Evolutionary conservation across 208 protist genomes (phyloP).

Genomic region (Novymonas esmeraldas): DNA sequence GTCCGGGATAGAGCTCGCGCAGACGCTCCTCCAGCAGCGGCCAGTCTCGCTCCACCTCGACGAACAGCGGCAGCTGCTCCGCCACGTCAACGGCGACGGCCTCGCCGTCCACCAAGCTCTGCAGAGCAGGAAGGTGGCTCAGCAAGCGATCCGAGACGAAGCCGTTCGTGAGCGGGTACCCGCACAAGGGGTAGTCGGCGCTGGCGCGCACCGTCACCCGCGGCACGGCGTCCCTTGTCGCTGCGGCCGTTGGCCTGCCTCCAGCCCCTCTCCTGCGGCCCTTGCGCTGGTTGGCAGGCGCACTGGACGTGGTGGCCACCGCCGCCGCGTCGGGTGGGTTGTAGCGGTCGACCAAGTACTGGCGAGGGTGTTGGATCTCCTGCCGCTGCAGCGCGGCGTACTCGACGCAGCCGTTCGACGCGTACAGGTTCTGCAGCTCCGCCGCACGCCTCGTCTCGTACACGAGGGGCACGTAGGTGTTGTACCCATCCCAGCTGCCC

Average conservation of each 20-base stretch:
- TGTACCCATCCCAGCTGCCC: constrained; percentile 47
- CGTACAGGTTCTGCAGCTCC: constrained; percentile 76
- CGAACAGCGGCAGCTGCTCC: constrained; percentile 43
- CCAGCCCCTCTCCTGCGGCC: constrained; percentile 27
- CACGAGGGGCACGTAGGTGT: constrained; percentile 52
- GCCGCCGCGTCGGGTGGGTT: constrained; percentile 41
- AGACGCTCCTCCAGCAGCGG: constrained; percentile 46
- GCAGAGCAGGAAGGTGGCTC: constrained; percentile 50
- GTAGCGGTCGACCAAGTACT: constrained; percentile 64
- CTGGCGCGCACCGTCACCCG: constrained; percentile 32
- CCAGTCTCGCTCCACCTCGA: constrained; percentile 62
- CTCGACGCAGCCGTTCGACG: constrained; percentile 77
- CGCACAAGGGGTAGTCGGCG: constrained; percentile 55
- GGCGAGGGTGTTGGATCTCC: constrained; percentile 55
- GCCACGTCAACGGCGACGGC: constrained; percentile 48
- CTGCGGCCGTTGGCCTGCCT: constrained; percentile 7
- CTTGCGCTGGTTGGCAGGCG: constrained; percentile 16
- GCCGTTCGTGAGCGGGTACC: constrained; percentile 53
- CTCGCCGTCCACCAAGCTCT: constrained; percentile 57
- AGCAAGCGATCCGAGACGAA: constrained; percentile 71
- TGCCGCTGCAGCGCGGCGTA: constrained; percentile 57
- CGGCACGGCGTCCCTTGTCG: constrained; percentile 1
- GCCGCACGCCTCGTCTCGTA: constrained; percentile 47
- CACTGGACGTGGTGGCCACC: not conserved
- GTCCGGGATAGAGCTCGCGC: constrained; percentile 54